Conservation (phyloP, 169 alveolate genomes). For the Plasmodium cynomolgi region DNA sequence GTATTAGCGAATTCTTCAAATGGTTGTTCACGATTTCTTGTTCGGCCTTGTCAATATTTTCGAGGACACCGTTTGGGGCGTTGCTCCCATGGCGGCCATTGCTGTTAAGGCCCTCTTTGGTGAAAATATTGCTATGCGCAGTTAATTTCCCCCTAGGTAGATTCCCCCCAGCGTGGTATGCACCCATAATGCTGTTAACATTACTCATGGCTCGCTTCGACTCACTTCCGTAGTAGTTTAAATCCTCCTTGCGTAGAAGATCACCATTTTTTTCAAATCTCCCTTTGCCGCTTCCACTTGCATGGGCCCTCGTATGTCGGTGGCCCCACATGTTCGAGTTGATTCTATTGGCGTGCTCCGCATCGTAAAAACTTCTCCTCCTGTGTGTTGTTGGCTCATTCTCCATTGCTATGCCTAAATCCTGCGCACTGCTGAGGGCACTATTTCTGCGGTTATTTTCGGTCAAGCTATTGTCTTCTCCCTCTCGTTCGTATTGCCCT, state of each 20-base stretch:
- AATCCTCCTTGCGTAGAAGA: constrained; percentile 21
- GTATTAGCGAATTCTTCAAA: constrained; percentile 51
- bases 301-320: neutral
- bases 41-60: constrained; percentile 66
- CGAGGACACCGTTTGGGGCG: constrained; percentile 10
- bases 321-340: neutral
- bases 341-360: constrained; percentile 2
- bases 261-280: constrained; percentile 21
- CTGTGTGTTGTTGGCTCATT: neutral
- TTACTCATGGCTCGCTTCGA: neutral
- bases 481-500: constrained; percentile 19
- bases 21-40: constrained; percentile 65
- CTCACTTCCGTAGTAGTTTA: neutral
- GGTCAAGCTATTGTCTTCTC: constrained; percentile 7
- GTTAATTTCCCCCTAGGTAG: neutral
- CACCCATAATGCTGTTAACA: neutral
- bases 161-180: neutral
- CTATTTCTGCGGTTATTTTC: constrained; percentile 16
- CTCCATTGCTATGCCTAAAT: neutral
- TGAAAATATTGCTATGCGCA: neutral
- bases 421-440: constrained; percentile 15
- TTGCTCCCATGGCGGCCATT: neutral
- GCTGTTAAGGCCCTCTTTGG: constrained; percentile 9
- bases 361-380: constrained; percentile 21
- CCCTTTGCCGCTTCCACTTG: neutral